Evolutionary conservation across 305 asterid genomes (phyloP), one percentile per base, ranked within the genome.

Genomic region (Fraxinus floribunda): DNA sequence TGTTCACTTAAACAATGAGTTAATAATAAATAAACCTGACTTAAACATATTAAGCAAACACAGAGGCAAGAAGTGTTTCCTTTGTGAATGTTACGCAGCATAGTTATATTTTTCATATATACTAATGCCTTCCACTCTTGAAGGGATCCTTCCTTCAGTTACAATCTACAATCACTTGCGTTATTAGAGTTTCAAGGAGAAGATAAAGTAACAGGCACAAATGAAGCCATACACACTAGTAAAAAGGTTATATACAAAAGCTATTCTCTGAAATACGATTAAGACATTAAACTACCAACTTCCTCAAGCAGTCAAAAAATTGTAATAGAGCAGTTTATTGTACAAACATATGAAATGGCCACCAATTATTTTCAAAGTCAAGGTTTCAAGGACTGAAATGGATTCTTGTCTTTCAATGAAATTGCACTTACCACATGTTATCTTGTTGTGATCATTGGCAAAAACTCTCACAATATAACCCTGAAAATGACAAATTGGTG

Each of bases 391-490:
- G 49, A 78, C 24, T 7, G 35, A 79, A 77, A 3, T 46, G 39
- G 52, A 22, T 66, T 30, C 46, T 34, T 32, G 32, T 1, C 49
- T 52, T 77, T 80, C 78, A 72, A 62, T 78, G 46, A 39, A 79
- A 85, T 3, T 77, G 34, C 85, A 86, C 98, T 88, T 92, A 96
- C 99, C 99, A 79, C 99, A 94, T 75, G 97, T 92, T 89, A 94
- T 96, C 85, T 93, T 96, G 92, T 91, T 91, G 88, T 93, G 94
- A 79, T 93, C 97, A 86, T 96, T 96, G 86, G 98, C 99, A 85
- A 93, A 96, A 79, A 91, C 89, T 84, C 98, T 90, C 89, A 96
- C 99, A 80, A 96, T 87, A 29, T 92, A 92, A 79, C 99, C 99
- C 99, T 94, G 94, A 84, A 83, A 88, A 80, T 79, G 77, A 86